A percentile compares a stretch with the other conserved stretches of the same genome.
phyloP scores from a whole-genome alignment of 805 yeast genomes.

The Candida loeiensis region DNA sequence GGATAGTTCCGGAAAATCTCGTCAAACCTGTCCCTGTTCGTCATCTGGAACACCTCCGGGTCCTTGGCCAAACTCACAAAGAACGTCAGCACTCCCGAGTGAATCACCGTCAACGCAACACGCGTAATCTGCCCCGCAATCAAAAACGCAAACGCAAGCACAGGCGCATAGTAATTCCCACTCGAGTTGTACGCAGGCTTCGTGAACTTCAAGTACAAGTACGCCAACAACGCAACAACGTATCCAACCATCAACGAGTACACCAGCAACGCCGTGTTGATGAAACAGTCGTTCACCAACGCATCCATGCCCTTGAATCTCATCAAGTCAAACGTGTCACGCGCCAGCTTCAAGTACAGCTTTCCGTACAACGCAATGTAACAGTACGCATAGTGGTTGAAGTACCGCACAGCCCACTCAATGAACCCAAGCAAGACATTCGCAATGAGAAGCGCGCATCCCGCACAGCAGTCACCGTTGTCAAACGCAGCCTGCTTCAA shows the following conservation, averaged over 20 bases:
- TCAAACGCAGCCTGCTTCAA: constrained; percentile 50
- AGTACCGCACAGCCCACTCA: constrained; percentile 79
- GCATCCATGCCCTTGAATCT: constrained; percentile 81
- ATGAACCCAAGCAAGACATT: constrained; percentile 60
- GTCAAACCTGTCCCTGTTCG: constrained; percentile 66
- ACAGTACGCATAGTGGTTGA: constrained; percentile 87
- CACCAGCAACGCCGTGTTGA: constrained; percentile 74
- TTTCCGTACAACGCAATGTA: constrained; percentile 86
- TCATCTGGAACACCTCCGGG: constrained; percentile 74
- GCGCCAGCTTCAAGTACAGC: constrained; percentile 69
- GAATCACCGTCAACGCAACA: constrained; percentile 68
- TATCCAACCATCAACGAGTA: constrained; percentile 72
- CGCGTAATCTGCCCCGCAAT: constrained; percentile 75
- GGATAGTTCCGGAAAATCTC: constrained; percentile 66
- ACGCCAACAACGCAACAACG: constrained; percentile 55
- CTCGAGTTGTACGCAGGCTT: constrained; percentile 58
- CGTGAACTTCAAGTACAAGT: constrained; percentile 63
- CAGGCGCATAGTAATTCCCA: constrained; percentile 66
- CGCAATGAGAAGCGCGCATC: constrained; percentile 49
- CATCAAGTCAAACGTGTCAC: constrained; percentile 75
- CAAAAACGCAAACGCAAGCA: constrained; percentile 69
- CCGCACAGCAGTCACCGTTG: constrained; percentile 51
- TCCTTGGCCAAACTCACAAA: constrained; percentile 80
- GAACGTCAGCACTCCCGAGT: constrained; percentile 79
- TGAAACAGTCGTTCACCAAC: constrained; percentile 76